Percentiles rank a stretch among this genome's conserved stretches.
These are phyloP conservation scores for Jaltomata sinuosa DNA, from an alignment of 257 asterid genomes.

Conservation along the genomic window DNA sequence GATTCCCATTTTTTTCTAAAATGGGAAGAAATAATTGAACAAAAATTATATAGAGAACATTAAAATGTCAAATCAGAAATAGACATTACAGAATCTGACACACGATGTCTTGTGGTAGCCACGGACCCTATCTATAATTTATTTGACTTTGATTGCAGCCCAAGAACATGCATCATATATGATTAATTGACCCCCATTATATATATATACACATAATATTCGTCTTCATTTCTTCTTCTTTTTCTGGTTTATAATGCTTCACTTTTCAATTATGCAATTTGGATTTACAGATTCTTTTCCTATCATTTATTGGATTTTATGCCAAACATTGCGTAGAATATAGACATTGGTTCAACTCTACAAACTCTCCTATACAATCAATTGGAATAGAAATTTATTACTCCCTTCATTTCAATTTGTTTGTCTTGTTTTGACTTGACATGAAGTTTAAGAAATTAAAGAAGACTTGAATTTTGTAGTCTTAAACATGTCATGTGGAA, in stretches of 20 bases:
- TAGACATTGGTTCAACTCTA: not conserved
- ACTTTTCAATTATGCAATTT: not conserved
- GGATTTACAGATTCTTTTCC: not conserved
- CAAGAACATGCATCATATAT: slow-evolving; percentile 25
- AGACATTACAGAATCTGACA: slow-evolving; percentile 11
- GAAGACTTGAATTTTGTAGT: too few species aligned
- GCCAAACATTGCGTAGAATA: not conserved
- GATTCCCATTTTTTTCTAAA: not conserved
- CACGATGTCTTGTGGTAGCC: slow-evolving; percentile 20
- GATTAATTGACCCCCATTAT: not conserved
- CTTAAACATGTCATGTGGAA: too few species aligned
- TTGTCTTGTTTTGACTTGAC: too few species aligned
- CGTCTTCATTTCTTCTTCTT: not conserved
- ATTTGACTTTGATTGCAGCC: slow-evolving; percentile 30
- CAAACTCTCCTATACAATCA: not conserved
- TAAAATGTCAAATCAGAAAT: slow-evolving; percentile 10
- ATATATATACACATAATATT: not conserved
- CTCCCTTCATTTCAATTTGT: too few species aligned
- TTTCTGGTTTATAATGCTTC: not conserved
- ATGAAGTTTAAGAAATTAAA: too few species aligned
- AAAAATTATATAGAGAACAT: not conserved
- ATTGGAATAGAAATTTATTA: too few species aligned
- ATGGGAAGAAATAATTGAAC: not conserved
- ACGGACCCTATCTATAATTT: slow-evolving; percentile 5
- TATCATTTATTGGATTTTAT: not conserved